Base-by-base conservation (phyloP, 257 asterid species). In the Fraxinus anomala region DNA sequence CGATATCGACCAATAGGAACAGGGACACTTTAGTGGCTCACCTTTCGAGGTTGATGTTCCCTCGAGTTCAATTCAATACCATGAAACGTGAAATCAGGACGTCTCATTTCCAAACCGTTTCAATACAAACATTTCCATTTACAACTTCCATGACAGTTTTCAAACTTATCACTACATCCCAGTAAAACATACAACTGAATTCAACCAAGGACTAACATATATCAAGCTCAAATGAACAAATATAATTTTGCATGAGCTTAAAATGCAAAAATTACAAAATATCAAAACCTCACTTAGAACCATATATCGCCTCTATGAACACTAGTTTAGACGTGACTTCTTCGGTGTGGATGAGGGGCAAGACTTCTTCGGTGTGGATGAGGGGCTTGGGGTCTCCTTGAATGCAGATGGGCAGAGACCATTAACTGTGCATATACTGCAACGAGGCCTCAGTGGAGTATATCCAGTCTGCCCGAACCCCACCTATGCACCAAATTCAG, bases 391-490 rank as follows among this genome's bases (percentile, higher is more conserved):
- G 0, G 82, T 72, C 88, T 94, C 97, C 70, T 88, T 87, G 70
- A 91, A 94, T 70, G 99, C 97, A 10, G 97, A 92, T 2, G 99
- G 97, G 79, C 99, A 94, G n/a, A 92, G 65, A 36, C 86, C 87
- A 77, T 86, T 94, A 28, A 92, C 68, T 6, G 79, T 78, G 87
- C 99, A 94, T 73, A 79, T 34, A 56, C 86, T 90, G 82, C 99
- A 94, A 21, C 89, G 96, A 8, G 99, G 99, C 73, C 99, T 85
- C 51, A 91, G 84, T 67, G 97, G 99, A 36, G 92, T 94, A 79
- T 97, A 94, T 33, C 92, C 69, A 6, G 97, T 94, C 88, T 94
- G 99, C 65, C 99, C 99, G 73, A 94, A 94, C 19, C 99, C 97
- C 16, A 94, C 99, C 99, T 94, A 82, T 75, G 74, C 68, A 51